Evolutionary conservation across 2,329 filamentous ascomycete genomes (phyloP).

Genomic region (Fusarium citri): DNA sequence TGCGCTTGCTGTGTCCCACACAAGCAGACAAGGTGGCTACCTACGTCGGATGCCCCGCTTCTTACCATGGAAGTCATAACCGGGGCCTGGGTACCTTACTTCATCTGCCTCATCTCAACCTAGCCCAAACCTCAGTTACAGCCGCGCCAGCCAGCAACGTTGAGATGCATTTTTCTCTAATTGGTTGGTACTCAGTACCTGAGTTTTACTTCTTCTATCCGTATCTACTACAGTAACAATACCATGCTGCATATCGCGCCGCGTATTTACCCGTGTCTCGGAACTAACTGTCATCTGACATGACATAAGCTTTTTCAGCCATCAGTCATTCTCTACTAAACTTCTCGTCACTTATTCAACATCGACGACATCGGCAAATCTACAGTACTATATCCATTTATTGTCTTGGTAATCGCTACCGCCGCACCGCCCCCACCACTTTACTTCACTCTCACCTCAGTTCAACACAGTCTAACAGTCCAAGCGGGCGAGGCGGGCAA

Average conservation of each 20-base stretch:
- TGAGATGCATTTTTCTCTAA: not conserved
- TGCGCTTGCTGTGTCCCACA: slow-evolving; percentile 5
- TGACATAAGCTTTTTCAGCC: not conserved
- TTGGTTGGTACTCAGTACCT: not conserved
- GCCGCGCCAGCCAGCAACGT: slow-evolving; percentile 38
- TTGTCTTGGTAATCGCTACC: slow-evolving; percentile 35
- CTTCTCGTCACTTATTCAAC: slow-evolving; percentile 11
- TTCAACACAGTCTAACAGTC: slow-evolving; percentile 2
- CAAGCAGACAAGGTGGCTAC: slow-evolving; percentile 6
- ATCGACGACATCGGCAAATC: slow-evolving; percentile 8
- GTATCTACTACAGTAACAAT: not conserved
- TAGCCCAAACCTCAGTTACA: slow-evolving; percentile 28
- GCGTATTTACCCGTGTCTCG: not conserved
- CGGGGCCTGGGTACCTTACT: slow-evolving; percentile 26
- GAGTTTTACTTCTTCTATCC: not conserved
- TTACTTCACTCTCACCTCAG: slow-evolving; percentile 14
- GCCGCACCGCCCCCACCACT: slow-evolving; percentile 21
- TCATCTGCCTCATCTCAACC: slow-evolving; percentile 30
- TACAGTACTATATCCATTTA: slow-evolving; percentile 18
- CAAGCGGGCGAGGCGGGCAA: slow-evolving; percentile 22
- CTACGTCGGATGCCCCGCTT: slow-evolving; percentile 27
- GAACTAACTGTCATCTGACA: not conserved
- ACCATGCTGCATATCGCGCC: not conserved
- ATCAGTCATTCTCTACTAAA: slow-evolving; percentile 14
- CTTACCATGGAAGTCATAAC: slow-evolving; percentile 27